phyloP scores from a whole-genome alignment of 495 filamentous ascomycete species.

The Tetracladium marchalianum region DNA sequence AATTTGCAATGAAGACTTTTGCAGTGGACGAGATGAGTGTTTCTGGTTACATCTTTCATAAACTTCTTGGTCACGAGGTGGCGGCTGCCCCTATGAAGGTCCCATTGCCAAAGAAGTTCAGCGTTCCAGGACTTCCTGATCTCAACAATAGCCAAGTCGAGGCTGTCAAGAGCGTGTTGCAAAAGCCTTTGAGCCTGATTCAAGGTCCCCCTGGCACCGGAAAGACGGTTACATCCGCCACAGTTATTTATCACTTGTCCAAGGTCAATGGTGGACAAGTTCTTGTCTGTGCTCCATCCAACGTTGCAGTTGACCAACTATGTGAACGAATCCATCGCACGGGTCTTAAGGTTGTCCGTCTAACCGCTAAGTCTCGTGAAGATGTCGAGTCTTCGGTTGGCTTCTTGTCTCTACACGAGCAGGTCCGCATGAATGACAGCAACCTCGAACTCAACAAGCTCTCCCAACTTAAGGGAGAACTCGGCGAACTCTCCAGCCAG shows the following conservation, averaged over 20 bases:
- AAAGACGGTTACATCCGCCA: constrained; percentile 99
- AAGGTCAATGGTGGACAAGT: constrained; percentile 94
- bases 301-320: constrained; percentile 97
- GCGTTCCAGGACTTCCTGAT: constrained; percentile 89
- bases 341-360: constrained; percentile 90
- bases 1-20: constrained; percentile 98
- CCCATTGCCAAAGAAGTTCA: constrained; percentile 92
- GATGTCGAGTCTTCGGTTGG: constrained; percentile 95
- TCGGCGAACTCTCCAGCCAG: constrained; percentile 87
- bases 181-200: constrained; percentile 88
- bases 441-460: constrained; percentile 90
- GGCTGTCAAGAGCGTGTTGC: constrained; percentile 90
- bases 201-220: constrained; percentile 96
- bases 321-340: constrained; percentile 96
- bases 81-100: constrained; percentile 95
- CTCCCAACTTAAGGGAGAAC: constrained; percentile 80
- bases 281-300: constrained; percentile 93
- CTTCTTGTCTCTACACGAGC: constrained; percentile 90
- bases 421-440: constrained; percentile 94
- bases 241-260: constrained; percentile 94
- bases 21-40: constrained; percentile 97
- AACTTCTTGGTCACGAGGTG: constrained; percentile 91
- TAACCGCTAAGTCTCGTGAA: constrained; percentile 96
- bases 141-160: constrained; percentile 94
- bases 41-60: constrained; percentile 98